A percentile compares a stretch with the other conserved stretches of the same genome.
Conservation (phyloP, 257 asterid species). For the Petrea volubilis region DNA sequence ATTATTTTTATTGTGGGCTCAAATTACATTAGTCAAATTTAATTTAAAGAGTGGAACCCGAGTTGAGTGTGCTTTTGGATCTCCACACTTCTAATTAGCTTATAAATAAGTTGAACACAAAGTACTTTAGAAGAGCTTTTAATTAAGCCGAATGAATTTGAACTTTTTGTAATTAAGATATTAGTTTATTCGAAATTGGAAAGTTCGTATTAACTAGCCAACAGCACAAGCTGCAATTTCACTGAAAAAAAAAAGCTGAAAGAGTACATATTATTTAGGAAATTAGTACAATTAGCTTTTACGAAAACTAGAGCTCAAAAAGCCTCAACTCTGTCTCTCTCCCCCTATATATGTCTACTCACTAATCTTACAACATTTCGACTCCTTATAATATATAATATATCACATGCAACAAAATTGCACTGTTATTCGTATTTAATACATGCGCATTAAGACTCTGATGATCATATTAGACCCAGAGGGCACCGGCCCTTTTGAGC, state of each 20-base stretch:
- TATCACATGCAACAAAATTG: not conserved
- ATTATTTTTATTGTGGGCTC: too few species aligned
- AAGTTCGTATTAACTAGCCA: not conserved
- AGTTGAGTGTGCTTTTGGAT: too few species aligned
- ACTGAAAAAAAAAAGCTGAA: constrained; percentile 29
- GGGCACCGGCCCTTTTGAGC: constrained; percentile 54
- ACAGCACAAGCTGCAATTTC: constrained; percentile 19
- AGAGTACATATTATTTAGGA: not conserved
- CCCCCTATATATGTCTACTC: not conserved
- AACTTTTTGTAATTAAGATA: too few species aligned
- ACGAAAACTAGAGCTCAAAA: constrained; percentile 19
- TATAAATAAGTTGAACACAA: too few species aligned
- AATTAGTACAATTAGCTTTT: not conserved
- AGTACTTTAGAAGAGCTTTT: too few species aligned
- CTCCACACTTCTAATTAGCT: too few species aligned
- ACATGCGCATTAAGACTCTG: not conserved
- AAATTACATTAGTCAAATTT: too few species aligned
- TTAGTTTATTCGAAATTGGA: too few species aligned
- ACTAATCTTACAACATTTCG: too few species aligned
- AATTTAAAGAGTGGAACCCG: too few species aligned
- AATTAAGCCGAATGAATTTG: too few species aligned
- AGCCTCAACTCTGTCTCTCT: constrained; percentile 9
- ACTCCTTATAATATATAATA: not conserved
- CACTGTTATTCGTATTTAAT: not conserved
- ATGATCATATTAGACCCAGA: constrained; percentile 30